phyloP scores from a whole-genome alignment of 805 yeast genomes.

The Sugiyamaella qingdaonensis region DNA sequence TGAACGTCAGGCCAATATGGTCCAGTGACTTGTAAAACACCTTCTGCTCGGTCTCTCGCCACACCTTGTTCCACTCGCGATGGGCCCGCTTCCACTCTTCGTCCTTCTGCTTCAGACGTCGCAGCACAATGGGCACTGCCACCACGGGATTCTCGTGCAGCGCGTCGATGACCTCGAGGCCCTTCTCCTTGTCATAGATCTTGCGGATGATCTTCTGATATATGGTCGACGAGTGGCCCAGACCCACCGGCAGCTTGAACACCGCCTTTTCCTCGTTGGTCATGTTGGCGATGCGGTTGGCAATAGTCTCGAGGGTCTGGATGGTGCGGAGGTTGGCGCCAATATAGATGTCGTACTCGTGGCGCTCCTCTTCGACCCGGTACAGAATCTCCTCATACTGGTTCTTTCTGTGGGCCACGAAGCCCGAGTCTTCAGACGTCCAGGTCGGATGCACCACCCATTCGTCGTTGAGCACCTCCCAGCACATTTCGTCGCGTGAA shows the following conservation, averaged over 20 bases:
- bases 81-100: slow-evolving; percentile 99
- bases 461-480: slow-evolving; percentile 97
- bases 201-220: slow-evolving; percentile 91
- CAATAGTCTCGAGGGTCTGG: slow-evolving; percentile 92
- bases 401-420: slow-evolving; percentile 96
- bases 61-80: slow-evolving; percentile 97
- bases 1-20: slow-evolving; percentile 92
- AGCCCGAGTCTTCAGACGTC: slow-evolving; percentile 99
- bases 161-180: slow-evolving; percentile 94
- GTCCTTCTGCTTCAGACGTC: slow-evolving; percentile 92
- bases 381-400: slow-evolving; percentile 95
- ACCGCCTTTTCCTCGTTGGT: slow-evolving; percentile 78
- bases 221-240: slow-evolving; percentile 92
- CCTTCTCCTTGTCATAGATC: slow-evolving; percentile 89
- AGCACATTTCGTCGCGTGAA: slow-evolving; percentile 98
- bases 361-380: slow-evolving; percentile 95
- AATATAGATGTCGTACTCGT: slow-evolving; percentile 93
- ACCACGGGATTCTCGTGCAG: slow-evolving; percentile 91
- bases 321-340: slow-evolving; percentile 93
- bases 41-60: slow-evolving; percentile 98
- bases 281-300: slow-evolving; percentile 91
- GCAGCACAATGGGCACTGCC: slow-evolving; percentile 89
- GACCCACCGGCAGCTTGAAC: slow-evolving; percentile 86
- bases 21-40: slow-evolving; percentile 91
- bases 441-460: slow-evolving; percentile 99